Evolutionary conservation across 2,329 filamentous ascomycete species (phyloP), one percentile per base, ranked within the genome.

Genomic region (Ilyonectria sp.): DNA sequence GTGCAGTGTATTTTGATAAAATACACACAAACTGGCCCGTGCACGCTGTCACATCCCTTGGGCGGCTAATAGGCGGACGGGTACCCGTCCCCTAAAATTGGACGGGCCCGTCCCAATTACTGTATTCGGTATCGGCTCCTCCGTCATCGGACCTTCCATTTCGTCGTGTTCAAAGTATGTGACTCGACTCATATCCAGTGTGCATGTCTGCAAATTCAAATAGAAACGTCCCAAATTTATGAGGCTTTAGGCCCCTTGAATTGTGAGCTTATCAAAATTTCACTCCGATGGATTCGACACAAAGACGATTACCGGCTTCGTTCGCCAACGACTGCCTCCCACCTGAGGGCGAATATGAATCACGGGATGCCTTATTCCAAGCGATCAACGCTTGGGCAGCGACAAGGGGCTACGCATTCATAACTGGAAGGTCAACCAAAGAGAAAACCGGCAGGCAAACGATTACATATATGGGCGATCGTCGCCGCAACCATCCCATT

Each of bases 1-100:
- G n/a, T n/a, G n/a, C n/a, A n/a, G n/a, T n/a, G n/a, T n/a, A n/a
- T n/a, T n/a, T n/a, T n/a, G n/a, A n/a, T n/a, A n/a, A n/a, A n/a
- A n/a, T n/a, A n/a, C n/a, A n/a, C n/a, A n/a, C n/a, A n/a, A n/a
- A n/a, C n/a, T n/a, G n/a, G n/a, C n/a, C n/a, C n/a, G n/a, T n/a
- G n/a, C n/a, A n/a, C n/a, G n/a, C n/a, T n/a, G n/a, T n/a, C n/a
- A n/a, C n/a, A n/a, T n/a, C n/a, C n/a, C n/a, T n/a, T n/a, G n/a
- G 47, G 47, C 47, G 47, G 47, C 4, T 6, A 52, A 52, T 52
- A 52, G 47, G 47, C 47, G 47, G 47, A 52, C 47, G 47, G 47
- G 47, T 52, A 52, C 47, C 47, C 21, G 23, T 23, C 23, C 23
- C 4, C 23, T 23, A 23, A 23, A 23, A 23, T 23, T 23, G 23